Evolutionary conservation across 495 filamentous ascomycete genomes (phyloP), one percentile per base, ranked within the genome.

Genomic region (Trichoderma parareesei): DNA sequence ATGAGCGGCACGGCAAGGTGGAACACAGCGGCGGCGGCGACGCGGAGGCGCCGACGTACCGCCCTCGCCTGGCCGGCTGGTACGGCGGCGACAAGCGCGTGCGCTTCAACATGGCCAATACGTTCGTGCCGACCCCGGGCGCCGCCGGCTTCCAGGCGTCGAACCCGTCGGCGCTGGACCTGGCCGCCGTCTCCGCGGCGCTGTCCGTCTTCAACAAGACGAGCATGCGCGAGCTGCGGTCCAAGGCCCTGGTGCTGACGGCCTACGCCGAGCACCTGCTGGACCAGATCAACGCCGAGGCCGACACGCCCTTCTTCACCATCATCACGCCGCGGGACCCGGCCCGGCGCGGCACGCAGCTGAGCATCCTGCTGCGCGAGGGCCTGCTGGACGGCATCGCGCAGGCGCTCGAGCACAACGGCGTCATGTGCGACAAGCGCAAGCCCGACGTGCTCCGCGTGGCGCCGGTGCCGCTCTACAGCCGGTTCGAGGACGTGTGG

Each of bases 401-500:
- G 78, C 75, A 84, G 63, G 77, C 77, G 61, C 70, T 98, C 42
- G 86, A 95, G 69, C 79, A 82, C 49, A 74, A 82, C 13, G 87
- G 85, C 3, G 85, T 96, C 10, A 83, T 98, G 33, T 85, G 95
- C 42, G 94, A 98, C 71, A 91, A 98, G 78, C 78, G 94, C 67
- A 87, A 85, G 71, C 94, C 94, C 27, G 87, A 97, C 74, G 95
- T 98, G 37, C 83, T 98, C 40, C 80, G 94, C 7, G 90, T 97
- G n/a, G 92, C 93, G 18, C 95, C 94, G 2, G 87, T 90, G 40
- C 93, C 94, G 42, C 71, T 98, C 63, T 98, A 96, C 74, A 97
- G 97, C 74, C 86, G 81, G 0, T 97, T 88, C 72, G 72, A 72
- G 61, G 94, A 98, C 69, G 61, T 63, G 3, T 63, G 61, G 61